Evolutionary conservation across 768 basidiomycete species (phyloP).

Genomic region (Auriscalpium vulgare): DNA sequence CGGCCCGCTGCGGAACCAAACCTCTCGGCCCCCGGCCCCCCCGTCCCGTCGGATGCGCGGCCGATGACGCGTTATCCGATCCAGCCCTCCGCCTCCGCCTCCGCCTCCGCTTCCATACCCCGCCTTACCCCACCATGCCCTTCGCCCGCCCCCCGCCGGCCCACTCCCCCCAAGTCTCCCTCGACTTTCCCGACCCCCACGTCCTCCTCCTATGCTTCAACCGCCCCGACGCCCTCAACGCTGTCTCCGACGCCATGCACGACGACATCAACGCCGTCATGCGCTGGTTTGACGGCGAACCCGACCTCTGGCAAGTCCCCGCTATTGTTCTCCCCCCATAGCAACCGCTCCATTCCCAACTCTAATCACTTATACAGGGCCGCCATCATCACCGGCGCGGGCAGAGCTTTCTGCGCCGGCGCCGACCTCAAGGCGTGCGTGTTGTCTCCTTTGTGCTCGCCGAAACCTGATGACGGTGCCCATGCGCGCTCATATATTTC

Average conservation of each 20-base stretch:
- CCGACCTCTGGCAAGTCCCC: slow-evolving; percentile 54
- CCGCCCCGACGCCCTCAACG: slow-evolving; percentile 64
- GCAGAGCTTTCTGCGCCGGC: slow-evolving; percentile 70
- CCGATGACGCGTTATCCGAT: too few relatives aligned
- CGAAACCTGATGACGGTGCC: too few relatives aligned
- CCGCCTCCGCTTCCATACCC: not conserved
- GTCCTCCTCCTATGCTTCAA: slow-evolving; percentile 53
- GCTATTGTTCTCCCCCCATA: not conserved
- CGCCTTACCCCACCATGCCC: not conserved
- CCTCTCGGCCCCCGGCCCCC: too few relatives aligned
- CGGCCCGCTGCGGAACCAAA: too few relatives aligned
- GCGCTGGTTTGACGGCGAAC: slow-evolving; percentile 70
- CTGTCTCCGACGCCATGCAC: slow-evolving; percentile 56
- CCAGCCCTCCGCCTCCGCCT: not conserved
- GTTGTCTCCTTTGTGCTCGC: too few relatives aligned
- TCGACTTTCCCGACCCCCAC: slow-evolving; percentile 41
- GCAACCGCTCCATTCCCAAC: not conserved
- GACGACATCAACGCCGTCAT: slow-evolving; percentile 44
- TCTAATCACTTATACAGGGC: slow-evolving; percentile 40
- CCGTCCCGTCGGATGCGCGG: too few relatives aligned
- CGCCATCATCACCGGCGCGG: slow-evolving; percentile 64
- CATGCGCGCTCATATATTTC: too few relatives aligned
- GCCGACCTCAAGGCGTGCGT: slow-evolving; percentile 70
- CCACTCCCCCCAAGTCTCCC: slow-evolving; percentile 30
- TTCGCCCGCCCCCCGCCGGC: slow-evolving; percentile 13